phyloP scores from a whole-genome alignment of 2,329 filamentous ascomycete genomes.

The Penicillium sp. region DNA sequence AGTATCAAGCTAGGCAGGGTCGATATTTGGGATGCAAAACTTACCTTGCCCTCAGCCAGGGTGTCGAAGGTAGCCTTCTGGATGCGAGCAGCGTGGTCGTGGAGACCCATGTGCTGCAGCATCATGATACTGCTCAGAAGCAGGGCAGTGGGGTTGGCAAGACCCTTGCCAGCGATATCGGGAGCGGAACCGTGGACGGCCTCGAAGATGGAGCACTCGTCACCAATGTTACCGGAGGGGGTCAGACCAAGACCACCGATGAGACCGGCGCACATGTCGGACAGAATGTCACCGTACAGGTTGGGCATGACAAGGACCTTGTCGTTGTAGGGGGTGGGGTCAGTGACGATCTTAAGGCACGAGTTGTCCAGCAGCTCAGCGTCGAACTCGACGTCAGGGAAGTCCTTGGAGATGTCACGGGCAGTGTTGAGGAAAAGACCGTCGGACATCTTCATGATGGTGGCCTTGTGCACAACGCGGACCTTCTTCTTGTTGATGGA shows the following conservation, averaged over 20 bases:
- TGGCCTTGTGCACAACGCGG: constrained; percentile 98
- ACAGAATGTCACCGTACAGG: constrained; percentile 98
- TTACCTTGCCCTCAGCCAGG: constrained; percentile 87
- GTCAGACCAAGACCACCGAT: constrained; percentile 97
- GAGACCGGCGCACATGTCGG: constrained; percentile 98
- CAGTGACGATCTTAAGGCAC: constrained; percentile 97
- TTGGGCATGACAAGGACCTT: constrained; percentile 98
- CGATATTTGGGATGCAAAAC: constrained; percentile 17
- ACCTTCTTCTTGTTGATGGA: constrained; percentile 94
- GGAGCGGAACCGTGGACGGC: constrained; percentile 97
- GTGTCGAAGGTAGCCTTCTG: constrained; percentile 95
- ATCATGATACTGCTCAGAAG: constrained; percentile 98
- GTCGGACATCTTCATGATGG: constrained; percentile 99
- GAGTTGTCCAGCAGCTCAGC: constrained; percentile 98
- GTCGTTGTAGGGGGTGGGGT: constrained; percentile 96
- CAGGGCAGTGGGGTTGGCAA: constrained; percentile 96
- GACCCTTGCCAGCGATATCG: constrained; percentile 91
- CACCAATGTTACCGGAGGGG: constrained; percentile 96
- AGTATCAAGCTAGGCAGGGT: constrained; percentile 6
- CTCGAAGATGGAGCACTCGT: constrained; percentile 99
- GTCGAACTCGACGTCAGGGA: constrained; percentile 93
- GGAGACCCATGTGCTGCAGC: constrained; percentile 96
- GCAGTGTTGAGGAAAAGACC: constrained; percentile 94
- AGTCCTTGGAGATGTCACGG: constrained; percentile 86
- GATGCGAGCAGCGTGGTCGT: constrained; percentile 79